Conservation (phyloP, 305 asterid genomes). For the Rubia tinctorum region DNA sequence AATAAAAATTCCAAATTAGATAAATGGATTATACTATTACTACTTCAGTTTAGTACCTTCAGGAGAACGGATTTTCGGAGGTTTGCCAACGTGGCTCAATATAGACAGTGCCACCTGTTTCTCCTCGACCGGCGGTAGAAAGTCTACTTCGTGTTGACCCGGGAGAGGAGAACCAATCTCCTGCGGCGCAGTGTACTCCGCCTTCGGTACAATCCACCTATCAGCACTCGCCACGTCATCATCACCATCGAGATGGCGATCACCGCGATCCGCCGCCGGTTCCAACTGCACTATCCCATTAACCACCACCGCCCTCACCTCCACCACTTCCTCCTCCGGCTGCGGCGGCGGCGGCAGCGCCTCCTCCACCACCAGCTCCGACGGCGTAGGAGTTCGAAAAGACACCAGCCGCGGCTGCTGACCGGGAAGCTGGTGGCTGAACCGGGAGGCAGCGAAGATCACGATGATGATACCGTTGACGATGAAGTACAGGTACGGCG, state of each 20-base stretch:
- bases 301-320: conserved; percentile 43
- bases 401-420: conserved; percentile 23
- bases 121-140: conserved; percentile 33
- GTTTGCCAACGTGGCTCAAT: conserved; percentile 38
- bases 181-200: conserved; percentile 10
- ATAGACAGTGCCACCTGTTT: conserved; percentile 45
- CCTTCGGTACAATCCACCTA: conserved; percentile 18
- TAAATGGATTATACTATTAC: too few relatives aligned
- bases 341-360: background rate
- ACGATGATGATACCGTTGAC: conserved; percentile 66
- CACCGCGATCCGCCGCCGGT: conserved; percentile 9
- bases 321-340: conserved; percentile 23
- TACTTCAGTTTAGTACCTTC: conserved; percentile 35
- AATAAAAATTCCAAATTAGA: background rate
- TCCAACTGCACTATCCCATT: conserved; percentile 25
- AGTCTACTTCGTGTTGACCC: conserved; percentile 2
- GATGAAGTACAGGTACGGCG: conserved; percentile 66
- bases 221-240: conserved; percentile 24
- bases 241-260: too few relatives aligned
- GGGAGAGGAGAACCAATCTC: conserved; percentile 25
- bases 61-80: conserved; percentile 35
- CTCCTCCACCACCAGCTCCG: conserved; percentile 3
- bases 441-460: conserved; percentile 57
- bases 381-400: conserved; percentile 27
- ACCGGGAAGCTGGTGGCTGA: conserved; percentile 24